Base-by-base conservation (phyloP, 495 filamentous ascomycete species). In the Aspergillus nidulans region DNA sequence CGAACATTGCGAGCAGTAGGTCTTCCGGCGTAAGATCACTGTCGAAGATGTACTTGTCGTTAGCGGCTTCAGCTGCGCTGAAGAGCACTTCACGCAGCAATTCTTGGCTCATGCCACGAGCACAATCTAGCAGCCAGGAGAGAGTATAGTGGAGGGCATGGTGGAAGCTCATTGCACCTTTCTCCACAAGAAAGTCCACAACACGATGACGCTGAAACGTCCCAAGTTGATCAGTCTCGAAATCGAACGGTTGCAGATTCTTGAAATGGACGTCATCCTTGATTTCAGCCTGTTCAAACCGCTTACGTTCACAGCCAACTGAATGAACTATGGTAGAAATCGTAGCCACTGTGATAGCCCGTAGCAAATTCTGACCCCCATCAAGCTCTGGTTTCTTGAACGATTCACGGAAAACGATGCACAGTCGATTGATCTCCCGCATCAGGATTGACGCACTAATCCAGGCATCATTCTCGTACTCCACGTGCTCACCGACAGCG, bases 381-480 rank as follows among this genome's bases (percentile, higher is more conserved):
- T 87, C 79, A 9, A 65, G 57, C 30, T 82, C 81, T 25, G 77
- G 77, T 64, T 85, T 80, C 21, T 79, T 81, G 78, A 95, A 99
- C 1, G 95, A 83, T 58, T 92, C 90, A 1, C 91, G 82, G 63
- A 96, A 88, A 61, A 91, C 89, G 50, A 91, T 81, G 62, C 91
- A 95, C 10, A 97, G 80, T 49, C 85, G 85, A 63, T 96, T 97
- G 67, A 99, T 89, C 67, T 99, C 92, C 45, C 91, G 81, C 48
- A 92, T 97, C 46, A 97, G 87, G 38, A 99, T 81, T 7, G 90
- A 92, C 1, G 95, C 94, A 59, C 86, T 94, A 44, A 99, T 97
- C 94, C 94, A 99, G 25, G 90, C 87, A 64, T 99, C 94, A 6
- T 91, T 94, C 69, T 99, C 94, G 63, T 97, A 99, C 64, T 97